Percentiles rank a stretch among this genome's conserved stretches.
Conservation (phyloP, 352 stramenopile genomes). For the Phytophthora megakarya region DNA sequence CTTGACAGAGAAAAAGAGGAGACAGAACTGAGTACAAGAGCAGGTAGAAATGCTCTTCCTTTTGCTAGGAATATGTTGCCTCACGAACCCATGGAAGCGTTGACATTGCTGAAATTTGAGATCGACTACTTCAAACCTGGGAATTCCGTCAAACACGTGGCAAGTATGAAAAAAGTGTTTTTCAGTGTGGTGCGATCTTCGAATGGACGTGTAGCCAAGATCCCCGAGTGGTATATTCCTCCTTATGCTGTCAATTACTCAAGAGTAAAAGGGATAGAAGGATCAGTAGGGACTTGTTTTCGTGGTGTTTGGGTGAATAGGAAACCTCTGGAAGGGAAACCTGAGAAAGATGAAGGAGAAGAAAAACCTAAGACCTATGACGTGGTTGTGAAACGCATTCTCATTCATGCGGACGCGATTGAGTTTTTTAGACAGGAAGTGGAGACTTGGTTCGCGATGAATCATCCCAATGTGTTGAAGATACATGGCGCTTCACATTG, state of each 20-base stretch:
- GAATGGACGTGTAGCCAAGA: conserved; percentile 37
- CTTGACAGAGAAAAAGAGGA: conserved; percentile 22
- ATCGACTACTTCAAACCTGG: conserved; percentile 36
- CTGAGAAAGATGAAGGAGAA: conserved; percentile 4
- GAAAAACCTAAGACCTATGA: neutral
- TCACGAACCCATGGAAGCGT: conserved; percentile 40
- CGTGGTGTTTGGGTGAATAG: conserved; percentile 27
- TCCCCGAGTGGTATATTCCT: conserved; percentile 37
- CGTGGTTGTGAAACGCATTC: conserved; percentile 24
- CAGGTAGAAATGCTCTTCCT: conserved; percentile 35
- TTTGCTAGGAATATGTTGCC: conserved; percentile 34
- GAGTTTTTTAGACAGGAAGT: conserved; percentile 37
- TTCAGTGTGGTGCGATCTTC: conserved; percentile 40
- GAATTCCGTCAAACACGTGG: conserved; percentile 33
- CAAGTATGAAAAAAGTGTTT: conserved; percentile 42
- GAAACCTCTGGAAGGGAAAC: conserved; percentile 16
- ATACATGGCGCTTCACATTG: conserved; percentile 36
- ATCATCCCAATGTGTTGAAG: conserved; percentile 35
- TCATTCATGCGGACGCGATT: conserved; percentile 28
- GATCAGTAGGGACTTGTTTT: conserved; percentile 13
- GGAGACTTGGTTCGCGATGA: conserved; percentile 31
- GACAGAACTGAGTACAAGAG: conserved; percentile 6
- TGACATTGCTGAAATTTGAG: conserved; percentile 44
- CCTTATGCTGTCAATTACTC: conserved; percentile 27
- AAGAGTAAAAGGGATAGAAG: conserved; percentile 6